Percentiles rank a stretch among this genome's conserved stretches.
These are phyloP conservation scores for Pouteria campechiana DNA, from an alignment of 179 eudicot genomes.

Conservation along the genomic window DNA sequence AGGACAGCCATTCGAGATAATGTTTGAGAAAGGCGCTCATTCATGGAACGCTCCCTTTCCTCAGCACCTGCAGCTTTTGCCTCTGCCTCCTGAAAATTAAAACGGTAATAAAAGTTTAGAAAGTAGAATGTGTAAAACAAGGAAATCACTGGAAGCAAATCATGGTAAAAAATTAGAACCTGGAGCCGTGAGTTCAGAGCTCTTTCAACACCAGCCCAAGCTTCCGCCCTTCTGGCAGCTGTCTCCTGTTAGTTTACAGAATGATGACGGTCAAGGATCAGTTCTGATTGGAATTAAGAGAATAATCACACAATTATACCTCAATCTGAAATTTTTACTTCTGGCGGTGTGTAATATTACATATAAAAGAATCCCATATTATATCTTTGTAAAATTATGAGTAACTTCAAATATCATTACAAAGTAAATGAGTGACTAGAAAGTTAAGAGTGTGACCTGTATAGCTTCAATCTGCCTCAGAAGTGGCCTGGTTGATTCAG, in stretches of 20 bases:
- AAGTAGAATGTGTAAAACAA: too few species aligned
- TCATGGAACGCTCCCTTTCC: constrained; percentile 90
- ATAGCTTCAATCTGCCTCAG: constrained; percentile 96
- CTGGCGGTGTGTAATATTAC: background rate
- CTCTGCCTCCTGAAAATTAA: constrained; percentile 80
- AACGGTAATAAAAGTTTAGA: constrained; percentile 3
- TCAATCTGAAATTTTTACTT: too few species aligned
- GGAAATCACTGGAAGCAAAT: too few species aligned
- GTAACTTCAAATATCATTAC: too few species aligned
- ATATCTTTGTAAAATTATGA: too few species aligned
- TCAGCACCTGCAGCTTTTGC: constrained; percentile 86
- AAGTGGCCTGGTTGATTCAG: constrained; percentile 98
- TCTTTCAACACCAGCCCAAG: constrained; percentile 95
- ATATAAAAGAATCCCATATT: too few species aligned
- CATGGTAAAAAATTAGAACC: constrained; percentile 54
- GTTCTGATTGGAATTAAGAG: too few species aligned
- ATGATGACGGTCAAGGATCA: too few species aligned
- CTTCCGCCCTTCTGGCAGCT: constrained; percentile 70
- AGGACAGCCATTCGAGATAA: constrained; percentile 92
- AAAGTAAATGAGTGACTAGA: too few species aligned
- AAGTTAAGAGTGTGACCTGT: constrained; percentile 85
- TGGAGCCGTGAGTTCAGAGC: constrained; percentile 83
- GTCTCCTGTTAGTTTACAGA: constrained; percentile 97
- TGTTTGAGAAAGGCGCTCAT: constrained; percentile 89
- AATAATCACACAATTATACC: too few species aligned